These are phyloP conservation scores for Pachyrhizus erosus DNA, from an alignment of 306 rosid genomes.

Conservation along the genomic window DNA sequence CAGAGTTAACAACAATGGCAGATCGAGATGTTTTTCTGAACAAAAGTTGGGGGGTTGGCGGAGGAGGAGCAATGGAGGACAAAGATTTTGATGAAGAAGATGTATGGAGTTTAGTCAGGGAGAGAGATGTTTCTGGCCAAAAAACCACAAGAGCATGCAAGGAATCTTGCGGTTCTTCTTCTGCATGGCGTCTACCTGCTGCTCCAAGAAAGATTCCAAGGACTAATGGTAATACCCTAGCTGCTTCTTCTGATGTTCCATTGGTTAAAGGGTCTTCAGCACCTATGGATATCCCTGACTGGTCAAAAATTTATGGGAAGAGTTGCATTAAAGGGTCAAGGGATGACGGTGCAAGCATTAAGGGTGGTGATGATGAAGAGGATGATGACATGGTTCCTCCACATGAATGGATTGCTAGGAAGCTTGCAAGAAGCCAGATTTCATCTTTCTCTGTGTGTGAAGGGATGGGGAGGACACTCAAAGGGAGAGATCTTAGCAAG, in stretches of 20 bases:
- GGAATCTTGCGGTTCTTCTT: constrained; percentile 50
- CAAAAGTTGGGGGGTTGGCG: constrained; percentile 48
- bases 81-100: constrained; percentile 74
- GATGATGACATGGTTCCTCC: constrained; percentile 82
- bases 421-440: constrained; percentile 85
- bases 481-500: constrained; percentile 97
- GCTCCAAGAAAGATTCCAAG: constrained; percentile 65
- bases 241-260: constrained; percentile 42
- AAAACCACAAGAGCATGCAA: constrained; percentile 35
- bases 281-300: constrained; percentile 81
- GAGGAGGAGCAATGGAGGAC: constrained; percentile 40
- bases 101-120: constrained; percentile 55
- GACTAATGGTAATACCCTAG: constrained; percentile 22
- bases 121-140: constrained; percentile 44
- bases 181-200: constrained; percentile 59
- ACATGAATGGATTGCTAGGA: constrained; percentile 93
- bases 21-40: constrained; percentile 50
- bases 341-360: background rate
- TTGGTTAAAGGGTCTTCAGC: constrained; percentile 66
- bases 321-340: constrained; percentile 43
- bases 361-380: constrained; percentile 39
- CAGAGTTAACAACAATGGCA: constrained; percentile 60
- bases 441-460: constrained; percentile 94
- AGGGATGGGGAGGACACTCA: constrained; percentile 88
- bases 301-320: constrained; percentile 85